Percentiles rank a stretch among this genome's conserved stretches.
Evolutionary conservation across 164 flowering plant genomes (phyloP).

Genomic region (Houttuynia cordata): DNA sequence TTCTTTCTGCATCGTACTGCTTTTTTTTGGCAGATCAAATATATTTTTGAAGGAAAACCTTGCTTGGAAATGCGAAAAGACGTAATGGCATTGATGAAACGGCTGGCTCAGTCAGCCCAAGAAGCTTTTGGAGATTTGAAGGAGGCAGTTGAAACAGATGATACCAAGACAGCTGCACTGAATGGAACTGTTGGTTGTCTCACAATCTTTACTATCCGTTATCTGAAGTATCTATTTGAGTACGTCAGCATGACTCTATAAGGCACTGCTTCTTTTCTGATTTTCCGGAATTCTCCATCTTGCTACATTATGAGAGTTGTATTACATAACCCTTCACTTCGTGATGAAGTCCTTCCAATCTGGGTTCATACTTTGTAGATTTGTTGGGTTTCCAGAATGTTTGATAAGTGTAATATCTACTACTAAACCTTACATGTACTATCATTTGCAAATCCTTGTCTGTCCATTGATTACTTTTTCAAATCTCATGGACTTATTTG

Average conservation of each 20-base stretch:
- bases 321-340: too few species aligned
- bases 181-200: slow-evolving; percentile 98
- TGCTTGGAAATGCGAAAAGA: slow-evolving; percentile 71
- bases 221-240: slow-evolving; percentile 89
- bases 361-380: too few species aligned
- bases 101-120: slow-evolving; percentile 79
- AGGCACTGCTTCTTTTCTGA: background rate
- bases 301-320: too few species aligned
- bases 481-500: too few species aligned
- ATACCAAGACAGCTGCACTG: slow-evolving; percentile 78
- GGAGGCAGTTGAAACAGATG: slow-evolving; percentile 96
- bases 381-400: too few species aligned
- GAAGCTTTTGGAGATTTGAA: slow-evolving; percentile 91
- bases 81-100: slow-evolving; percentile 63
- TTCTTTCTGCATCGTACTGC: background rate
- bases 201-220: slow-evolving; percentile 92
- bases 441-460: too few species aligned
- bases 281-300: background rate
- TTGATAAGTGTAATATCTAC: too few species aligned
- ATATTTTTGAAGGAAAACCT: slow-evolving; percentile 56
- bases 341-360: too few species aligned
- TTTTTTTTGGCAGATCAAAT: background rate
- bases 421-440: too few species aligned
- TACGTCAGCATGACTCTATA: slow-evolving; percentile 26
- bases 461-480: too few species aligned